Base-by-base conservation (phyloP, 192 early-diverging fungal genomes). In the Linnemannia elongata region DNA sequence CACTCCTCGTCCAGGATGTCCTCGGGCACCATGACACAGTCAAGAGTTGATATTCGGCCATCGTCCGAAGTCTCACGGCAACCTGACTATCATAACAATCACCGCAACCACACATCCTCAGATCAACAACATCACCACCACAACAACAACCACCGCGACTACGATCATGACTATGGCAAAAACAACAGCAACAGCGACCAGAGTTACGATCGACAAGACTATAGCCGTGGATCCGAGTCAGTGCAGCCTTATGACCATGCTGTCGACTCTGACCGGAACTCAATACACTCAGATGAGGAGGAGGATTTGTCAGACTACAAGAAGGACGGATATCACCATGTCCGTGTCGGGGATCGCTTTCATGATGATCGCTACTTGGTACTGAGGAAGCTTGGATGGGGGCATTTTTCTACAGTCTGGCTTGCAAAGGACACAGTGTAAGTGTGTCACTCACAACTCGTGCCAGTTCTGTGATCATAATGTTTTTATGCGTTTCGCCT, bases 371-470 rank as follows among this genome's bases (percentile, higher is more conserved):
- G 95, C 33, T 99, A 99, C 89, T 90, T 87, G n/a, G 91, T 98
- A 33, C 82, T 98, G 55, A 93, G 96, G 77, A 99, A 99, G 88
- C 94, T 99, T 45, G 98, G 98, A 24, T 99, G 98, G 98, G 98
- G 98, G 22, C 98, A 99, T 80, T 99, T 99, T 81, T 97, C 97
- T 36, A 99, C 98, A 0, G 98, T 99, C 13, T 99, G 98, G 98
- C 93, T 99, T 68, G 96, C 95, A 18, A 90, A 92, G 72, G 97
- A 99, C 87, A 85, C 85, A 77, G 89, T 91, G 92, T 94, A 91
- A 76, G 89, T 74, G 89, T 74, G 55, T 22, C 68, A 42, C 69
- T n/a, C n/a, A 30, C 20, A 22, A 42, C 42, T 24, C 20, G 47
- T 52, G 18, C 35, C 41, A 44, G 9, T 35, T 15, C 4, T 5